A percentile compares a stretch with the other conserved stretches of the same genome.
Conservation (phyloP, 164 flowering plant species). For the Annona squamosa region DNA sequence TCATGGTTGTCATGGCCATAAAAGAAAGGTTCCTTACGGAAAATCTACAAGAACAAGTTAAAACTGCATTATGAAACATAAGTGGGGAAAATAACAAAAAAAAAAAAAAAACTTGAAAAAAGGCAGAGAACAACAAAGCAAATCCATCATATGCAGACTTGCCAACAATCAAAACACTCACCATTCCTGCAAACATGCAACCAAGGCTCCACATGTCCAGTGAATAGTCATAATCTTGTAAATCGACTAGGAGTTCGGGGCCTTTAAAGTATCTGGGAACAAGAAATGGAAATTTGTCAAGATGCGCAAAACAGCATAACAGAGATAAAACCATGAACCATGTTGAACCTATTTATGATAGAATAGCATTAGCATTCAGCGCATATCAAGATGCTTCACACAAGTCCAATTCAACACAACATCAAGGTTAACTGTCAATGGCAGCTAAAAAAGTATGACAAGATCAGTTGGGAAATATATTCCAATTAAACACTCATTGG, state of each 20-base stretch:
- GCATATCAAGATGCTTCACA: too few relatives aligned
- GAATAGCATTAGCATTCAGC: too few relatives aligned
- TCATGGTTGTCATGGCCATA: slow-evolving; percentile 87
- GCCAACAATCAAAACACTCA: slow-evolving; percentile 14
- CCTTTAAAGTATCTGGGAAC: slow-evolving; percentile 53
- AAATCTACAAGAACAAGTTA: slow-evolving; percentile 40
- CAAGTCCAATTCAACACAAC: too few relatives aligned
- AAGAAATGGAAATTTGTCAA: not conserved
- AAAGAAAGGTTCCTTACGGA: slow-evolving; percentile 82
- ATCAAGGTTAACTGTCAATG: too few relatives aligned
- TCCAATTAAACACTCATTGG: too few relatives aligned
- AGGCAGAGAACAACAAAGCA: not conserved
- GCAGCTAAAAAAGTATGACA: too few relatives aligned
- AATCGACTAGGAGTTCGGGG: slow-evolving; percentile 68
- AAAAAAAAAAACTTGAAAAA: not conserved
- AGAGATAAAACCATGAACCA: too few relatives aligned
- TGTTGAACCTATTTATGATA: too few relatives aligned
- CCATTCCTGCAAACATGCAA: slow-evolving; percentile 79
- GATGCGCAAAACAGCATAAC: too few relatives aligned
- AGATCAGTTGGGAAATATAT: too few relatives aligned
- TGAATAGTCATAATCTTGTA: slow-evolving; percentile 74
- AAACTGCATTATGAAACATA: not conserved
- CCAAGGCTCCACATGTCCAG: slow-evolving; percentile 81
- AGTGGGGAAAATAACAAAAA: not conserved
- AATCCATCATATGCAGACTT: not conserved